These are phyloP conservation scores for Cladorrhinum sp. DNA, from an alignment of 2,329 filamentous ascomycete species.

Conservation along the genomic window DNA sequence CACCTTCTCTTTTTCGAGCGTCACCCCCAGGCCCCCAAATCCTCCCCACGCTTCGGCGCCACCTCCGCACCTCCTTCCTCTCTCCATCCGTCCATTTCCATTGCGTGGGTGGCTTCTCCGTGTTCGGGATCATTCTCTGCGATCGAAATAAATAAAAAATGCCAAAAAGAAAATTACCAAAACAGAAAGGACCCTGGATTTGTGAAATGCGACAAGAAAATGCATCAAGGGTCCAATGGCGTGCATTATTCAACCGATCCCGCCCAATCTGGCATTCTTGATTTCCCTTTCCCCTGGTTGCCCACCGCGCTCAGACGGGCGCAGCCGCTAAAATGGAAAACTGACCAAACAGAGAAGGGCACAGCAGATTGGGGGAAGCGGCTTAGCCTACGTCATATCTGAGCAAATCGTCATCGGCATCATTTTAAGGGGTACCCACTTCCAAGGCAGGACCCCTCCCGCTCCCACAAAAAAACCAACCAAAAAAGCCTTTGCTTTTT, in stretches of 20 bases:
- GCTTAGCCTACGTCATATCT: slow-evolving; percentile 6
- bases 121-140: not conserved
- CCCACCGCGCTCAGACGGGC: not conserved
- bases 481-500: not conserved
- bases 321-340: not conserved
- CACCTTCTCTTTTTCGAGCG: not conserved
- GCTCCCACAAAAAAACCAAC: not conserved
- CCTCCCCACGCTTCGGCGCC: not conserved
- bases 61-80: not conserved
- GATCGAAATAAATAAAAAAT: not conserved
- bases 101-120: not conserved
- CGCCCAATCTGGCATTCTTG: not conserved
- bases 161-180: not conserved
- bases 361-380: not conserved
- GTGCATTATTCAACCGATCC: not conserved
- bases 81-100: not conserved
- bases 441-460: slow-evolving; percentile 7
- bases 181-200: not conserved
- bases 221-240: not conserved
- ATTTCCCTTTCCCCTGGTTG: not conserved
- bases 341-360: not conserved
- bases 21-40: not conserved
- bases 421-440: not conserved
- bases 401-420: not conserved
- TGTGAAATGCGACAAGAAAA: not conserved